Evolutionary conservation across 768 basidiomycete genomes (phyloP).

Genomic region (Terana coerulea): DNA sequence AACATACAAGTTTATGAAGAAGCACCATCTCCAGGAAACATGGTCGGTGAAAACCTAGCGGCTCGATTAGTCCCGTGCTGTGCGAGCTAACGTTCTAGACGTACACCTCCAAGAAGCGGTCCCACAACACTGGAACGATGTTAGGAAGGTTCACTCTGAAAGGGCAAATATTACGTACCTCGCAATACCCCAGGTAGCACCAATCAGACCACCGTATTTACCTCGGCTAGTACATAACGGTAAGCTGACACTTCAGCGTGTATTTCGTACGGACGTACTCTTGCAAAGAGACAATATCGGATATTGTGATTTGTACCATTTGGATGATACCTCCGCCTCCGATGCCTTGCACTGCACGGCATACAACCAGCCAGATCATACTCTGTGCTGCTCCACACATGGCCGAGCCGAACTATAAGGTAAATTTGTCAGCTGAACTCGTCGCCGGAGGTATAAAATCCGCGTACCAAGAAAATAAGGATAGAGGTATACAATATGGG

Average conservation of each 20-base stretch:
- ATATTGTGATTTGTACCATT: slow-evolving; percentile 72
- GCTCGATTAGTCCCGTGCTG: neutral
- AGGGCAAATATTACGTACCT: slow-evolving; percentile 28
- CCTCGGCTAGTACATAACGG: slow-evolving; percentile 51
- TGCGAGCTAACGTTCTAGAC: slow-evolving; percentile 20
- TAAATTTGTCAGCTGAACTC: neutral
- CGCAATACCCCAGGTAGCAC: slow-evolving; percentile 77
- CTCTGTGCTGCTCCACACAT: slow-evolving; percentile 78
- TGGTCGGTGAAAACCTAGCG: slow-evolving; percentile 63
- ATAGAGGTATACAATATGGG: slow-evolving; percentile 67
- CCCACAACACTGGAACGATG: slow-evolving; percentile 50
- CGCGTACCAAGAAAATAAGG: slow-evolving; percentile 58
- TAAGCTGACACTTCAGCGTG: neutral
- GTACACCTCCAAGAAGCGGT: slow-evolving; percentile 78
- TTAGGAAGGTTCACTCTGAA: neutral
- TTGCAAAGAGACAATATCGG: slow-evolving; percentile 78
- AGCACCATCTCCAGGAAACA: slow-evolving; percentile 82
- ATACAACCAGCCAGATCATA: slow-evolving; percentile 74
- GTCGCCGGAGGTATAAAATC: neutral
- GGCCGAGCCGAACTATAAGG: slow-evolving; percentile 63
- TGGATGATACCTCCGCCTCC: slow-evolving; percentile 81
- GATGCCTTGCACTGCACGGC: slow-evolving; percentile 78
- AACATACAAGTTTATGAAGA: slow-evolving; percentile 69
- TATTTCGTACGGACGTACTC: slow-evolving; percentile 46
- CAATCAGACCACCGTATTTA: slow-evolving; percentile 70